These are phyloP conservation scores for Trichoderma simmonsii DNA, from an alignment of 2,329 filamentous ascomycete genomes.

Conservation along the genomic window DNA sequence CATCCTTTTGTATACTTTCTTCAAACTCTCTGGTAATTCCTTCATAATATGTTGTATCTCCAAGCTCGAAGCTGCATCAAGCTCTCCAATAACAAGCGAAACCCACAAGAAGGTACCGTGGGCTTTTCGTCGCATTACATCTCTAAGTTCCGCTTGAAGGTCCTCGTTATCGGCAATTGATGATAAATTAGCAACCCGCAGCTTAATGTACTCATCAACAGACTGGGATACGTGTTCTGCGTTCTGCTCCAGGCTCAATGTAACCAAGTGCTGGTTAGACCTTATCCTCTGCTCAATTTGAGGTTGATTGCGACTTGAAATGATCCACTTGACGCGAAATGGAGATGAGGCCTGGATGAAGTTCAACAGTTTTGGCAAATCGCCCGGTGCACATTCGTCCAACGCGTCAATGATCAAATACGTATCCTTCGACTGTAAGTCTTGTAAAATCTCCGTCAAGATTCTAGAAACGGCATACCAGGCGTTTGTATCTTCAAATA, in stretches of 20 bases:
- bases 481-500: not conserved
- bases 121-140: not conserved
- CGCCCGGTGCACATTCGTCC: not conserved
- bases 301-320: not conserved
- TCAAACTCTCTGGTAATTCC: not conserved
- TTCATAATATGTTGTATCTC: not conserved
- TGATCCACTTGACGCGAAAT: not conserved
- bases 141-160: not conserved
- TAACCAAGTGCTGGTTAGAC: not conserved
- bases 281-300: not conserved
- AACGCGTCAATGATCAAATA: not conserved
- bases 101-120: not conserved
- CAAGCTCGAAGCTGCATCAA: not conserved
- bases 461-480: not conserved
- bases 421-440: not conserved
- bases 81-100: not conserved
- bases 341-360: not conserved
- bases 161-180: not conserved
- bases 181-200: not conserved
- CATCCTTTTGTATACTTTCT: not conserved
- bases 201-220: not conserved
- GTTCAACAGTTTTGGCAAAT: not conserved
- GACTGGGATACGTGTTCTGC: not conserved
- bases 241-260: not conserved
- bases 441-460: not conserved